Evolutionary conservation across 2,329 filamentous ascomycete genomes (phyloP), one percentile per base, ranked within the genome.

Genomic region (Alternaria triticina): DNA sequence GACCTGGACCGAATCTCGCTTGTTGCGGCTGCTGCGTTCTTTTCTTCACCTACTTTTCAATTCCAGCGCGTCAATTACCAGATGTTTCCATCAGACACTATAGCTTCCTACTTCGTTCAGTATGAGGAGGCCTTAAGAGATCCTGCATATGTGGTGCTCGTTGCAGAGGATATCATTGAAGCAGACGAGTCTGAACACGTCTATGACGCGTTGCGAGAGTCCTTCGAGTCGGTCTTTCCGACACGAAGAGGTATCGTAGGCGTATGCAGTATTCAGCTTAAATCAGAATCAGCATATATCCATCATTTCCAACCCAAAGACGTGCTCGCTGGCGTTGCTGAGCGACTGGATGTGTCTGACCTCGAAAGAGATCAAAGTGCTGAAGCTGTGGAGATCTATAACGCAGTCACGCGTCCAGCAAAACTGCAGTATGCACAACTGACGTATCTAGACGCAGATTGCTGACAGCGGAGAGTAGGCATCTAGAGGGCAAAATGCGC

Each of bases 21-120:
- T 10, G 74, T 77, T 25, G 74, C 73, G 33, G 71, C 74, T 13
- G 70, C 74, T 17, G 71, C 73, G 23, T 77, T 77, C 63, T 76
- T 67, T 61, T 69, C 65, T 51, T 76, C 73, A n/a, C 73, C 73
- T 10, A 69, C 70, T 25, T 77, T 77, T 56, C 66, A 69, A 40
- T 77, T 71, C 36, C 72, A 77, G 49, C 67, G 74, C 49, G 65
- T 70, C 45, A 59, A 60, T 44, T 61, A 74, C 61, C 66, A 57
- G 33, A 45, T 65, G 1, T 74, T 65, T 52, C 69, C 73, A 15
- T 59, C 69, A 36, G 73, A 76, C 27, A 77, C 74, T 6, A 27
- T 76, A 30, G 60, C 64, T 11, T 70, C 67, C 23, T 72, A 70
- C 50, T 58, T 54, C 47, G 40, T 20, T 50, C 69, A 74, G 36